These are phyloP conservation scores for Babesia bigemina DNA, from an alignment of 169 alveolate species.

Conservation along the genomic window DNA sequence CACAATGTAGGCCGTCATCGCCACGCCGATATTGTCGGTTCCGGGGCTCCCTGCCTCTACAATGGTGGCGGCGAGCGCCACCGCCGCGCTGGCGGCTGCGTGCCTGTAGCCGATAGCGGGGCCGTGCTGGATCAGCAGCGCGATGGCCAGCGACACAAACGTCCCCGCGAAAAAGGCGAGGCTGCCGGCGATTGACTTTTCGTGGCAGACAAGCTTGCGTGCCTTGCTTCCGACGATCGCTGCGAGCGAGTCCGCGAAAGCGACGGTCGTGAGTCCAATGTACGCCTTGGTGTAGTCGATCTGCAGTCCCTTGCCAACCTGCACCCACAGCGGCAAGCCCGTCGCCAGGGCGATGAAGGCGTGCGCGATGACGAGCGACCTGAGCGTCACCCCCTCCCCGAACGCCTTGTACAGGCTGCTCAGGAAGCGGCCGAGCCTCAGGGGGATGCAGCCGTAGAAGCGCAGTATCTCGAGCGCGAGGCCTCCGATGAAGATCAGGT, in stretches of 20 bases:
- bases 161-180: slow-evolving; percentile 31
- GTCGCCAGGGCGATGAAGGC: slow-evolving; percentile 12
- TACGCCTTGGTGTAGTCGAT: slow-evolving; percentile 30
- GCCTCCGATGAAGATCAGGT: slow-evolving; percentile 11
- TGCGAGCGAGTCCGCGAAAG: slow-evolving; percentile 54
- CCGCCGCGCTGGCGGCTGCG: slow-evolving; percentile 9
- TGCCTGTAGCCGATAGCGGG: background rate
- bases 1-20: slow-evolving; percentile 18
- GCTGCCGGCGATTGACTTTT: slow-evolving; percentile 45
- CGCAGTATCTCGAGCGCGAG: slow-evolving; percentile 33
- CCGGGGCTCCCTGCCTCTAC: slow-evolving; percentile 35
- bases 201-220: slow-evolving; percentile 14
- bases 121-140: background rate
- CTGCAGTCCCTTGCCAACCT: slow-evolving; percentile 12
- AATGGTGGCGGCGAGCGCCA: slow-evolving; percentile 20
- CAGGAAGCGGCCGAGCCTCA: background rate
- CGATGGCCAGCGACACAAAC: background rate
- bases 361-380: slow-evolving; percentile 17
- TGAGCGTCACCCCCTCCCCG: slow-evolving; percentile 1
- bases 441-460: slow-evolving; percentile 25
- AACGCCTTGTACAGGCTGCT: slow-evolving; percentile 11
- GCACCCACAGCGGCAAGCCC: slow-evolving; percentile 34
- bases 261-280: slow-evolving; percentile 45
- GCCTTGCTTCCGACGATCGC: slow-evolving; percentile 41
- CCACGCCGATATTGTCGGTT: slow-evolving; percentile 13